A percentile compares a stretch with the other conserved stretches of the same genome.
phyloP scores from a whole-genome alignment of 768 basidiomycete genomes.

The Pleurotus tuber-regium region DNA sequence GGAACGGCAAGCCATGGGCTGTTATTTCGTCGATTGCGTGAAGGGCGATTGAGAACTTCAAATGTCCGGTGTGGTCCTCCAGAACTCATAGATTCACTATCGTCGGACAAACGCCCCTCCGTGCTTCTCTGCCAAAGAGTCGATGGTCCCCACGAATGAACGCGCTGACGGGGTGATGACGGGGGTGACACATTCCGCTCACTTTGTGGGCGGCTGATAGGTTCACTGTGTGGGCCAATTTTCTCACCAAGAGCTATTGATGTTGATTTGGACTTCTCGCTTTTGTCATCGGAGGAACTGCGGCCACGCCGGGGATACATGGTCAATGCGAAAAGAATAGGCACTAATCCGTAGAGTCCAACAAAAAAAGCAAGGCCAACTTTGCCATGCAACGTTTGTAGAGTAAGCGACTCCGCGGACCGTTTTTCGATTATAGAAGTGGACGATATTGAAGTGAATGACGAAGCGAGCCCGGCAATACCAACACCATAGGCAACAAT shows the following conservation, averaged over 20 bases:
- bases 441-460: conserved; percentile 57
- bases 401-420: conserved; percentile 27
- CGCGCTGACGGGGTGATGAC: conserved; percentile 38
- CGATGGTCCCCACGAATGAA: conserved; percentile 51
- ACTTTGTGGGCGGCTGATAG: conserved; percentile 34
- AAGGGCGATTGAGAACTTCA: conserved; percentile 51
- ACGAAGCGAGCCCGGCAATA: conserved; percentile 55
- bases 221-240: conserved; percentile 24
- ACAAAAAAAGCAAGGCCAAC: conserved; percentile 65
- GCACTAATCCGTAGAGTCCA: conserved; percentile 54
- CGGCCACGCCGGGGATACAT: conserved; percentile 7
- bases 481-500: conserved; percentile 51
- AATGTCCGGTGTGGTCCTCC: conserved; percentile 39
- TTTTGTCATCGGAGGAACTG: conserved; percentile 10
- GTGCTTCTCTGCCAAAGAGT: conserved; percentile 36
- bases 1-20: conserved; percentile 26
- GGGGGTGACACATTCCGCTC: conserved; percentile 39
- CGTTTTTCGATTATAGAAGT: conserved; percentile 28
- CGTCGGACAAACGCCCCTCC: conserved; percentile 44
- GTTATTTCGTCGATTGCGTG: conserved; percentile 31
- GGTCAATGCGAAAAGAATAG: conserved; percentile 34
- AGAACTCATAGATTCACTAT: conserved; percentile 44
- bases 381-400: conserved; percentile 63
- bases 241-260: conserved; percentile 31
- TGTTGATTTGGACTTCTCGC: conserved; percentile 15